phyloP scores from a whole-genome alignment of 805 yeast genomes.

The Candida arabinofermentans region DNA sequence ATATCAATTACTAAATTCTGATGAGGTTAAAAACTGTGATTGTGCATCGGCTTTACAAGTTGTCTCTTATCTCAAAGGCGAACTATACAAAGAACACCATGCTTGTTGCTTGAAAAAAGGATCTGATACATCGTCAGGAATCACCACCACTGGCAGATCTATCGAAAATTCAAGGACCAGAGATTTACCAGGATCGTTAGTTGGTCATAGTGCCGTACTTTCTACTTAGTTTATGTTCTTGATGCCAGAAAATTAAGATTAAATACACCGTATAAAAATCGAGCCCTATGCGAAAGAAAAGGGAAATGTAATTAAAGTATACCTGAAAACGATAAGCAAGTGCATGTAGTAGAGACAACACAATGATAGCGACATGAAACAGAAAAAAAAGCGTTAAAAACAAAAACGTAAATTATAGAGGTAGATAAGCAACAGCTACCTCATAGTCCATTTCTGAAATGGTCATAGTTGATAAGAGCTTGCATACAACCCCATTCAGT shows the following conservation, averaged over 20 bases:
- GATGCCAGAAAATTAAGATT: too few relatives aligned
- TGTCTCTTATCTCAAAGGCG: slow-evolving; percentile 12
- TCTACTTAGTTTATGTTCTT: too few relatives aligned
- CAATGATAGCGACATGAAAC: too few relatives aligned
- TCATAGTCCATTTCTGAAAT: slow-evolving; percentile 56
- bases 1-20: slow-evolving; percentile 11
- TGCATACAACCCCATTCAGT: slow-evolving; percentile 99
- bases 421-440: background rate
- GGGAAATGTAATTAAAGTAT: background rate
- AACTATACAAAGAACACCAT: background rate
- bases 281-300: background rate
- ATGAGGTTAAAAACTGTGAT: slow-evolving; percentile 5
- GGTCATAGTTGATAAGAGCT: slow-evolving; percentile 91
- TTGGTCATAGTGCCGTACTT: background rate
- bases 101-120: background rate
- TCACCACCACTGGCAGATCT: background rate
- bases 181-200: slow-evolving; percentile 1
- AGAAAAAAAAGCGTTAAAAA: background rate
- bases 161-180: background rate
- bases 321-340: too few relatives aligned
- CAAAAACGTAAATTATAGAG: background rate
- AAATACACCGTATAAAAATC: background rate
- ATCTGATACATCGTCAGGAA: too few relatives aligned
- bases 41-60: slow-evolving; percentile 17
- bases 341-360: too few relatives aligned